Conservation (phyloP, 495 filamentous ascomycete species). For the Trichoderma orchidacearum region DNA sequence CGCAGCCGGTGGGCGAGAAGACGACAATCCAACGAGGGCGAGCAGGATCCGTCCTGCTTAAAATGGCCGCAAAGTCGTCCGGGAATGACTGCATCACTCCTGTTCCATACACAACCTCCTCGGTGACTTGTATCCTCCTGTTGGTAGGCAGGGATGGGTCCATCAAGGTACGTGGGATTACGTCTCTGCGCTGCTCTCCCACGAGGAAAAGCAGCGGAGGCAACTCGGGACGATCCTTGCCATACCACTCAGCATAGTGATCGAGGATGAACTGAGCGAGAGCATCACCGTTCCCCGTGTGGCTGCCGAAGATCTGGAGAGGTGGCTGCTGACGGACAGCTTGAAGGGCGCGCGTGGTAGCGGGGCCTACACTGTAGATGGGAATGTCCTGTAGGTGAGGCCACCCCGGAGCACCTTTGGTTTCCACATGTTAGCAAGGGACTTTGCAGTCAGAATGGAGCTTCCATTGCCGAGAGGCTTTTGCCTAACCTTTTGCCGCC, state of each 20-base stretch:
- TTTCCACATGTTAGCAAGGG: constrained; percentile 7
- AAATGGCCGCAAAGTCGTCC: constrained; percentile 39
- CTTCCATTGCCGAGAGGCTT: too few species aligned
- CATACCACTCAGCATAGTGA: constrained; percentile 43
- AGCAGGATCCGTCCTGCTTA: constrained; percentile 22
- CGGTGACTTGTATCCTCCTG: constrained; percentile 49
- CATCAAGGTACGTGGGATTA: constrained; percentile 72
- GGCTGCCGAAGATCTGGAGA: constrained; percentile 53
- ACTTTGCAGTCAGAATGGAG: constrained; percentile 4
- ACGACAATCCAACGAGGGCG: constrained; percentile 68
- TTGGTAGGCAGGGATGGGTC: constrained; percentile 22
- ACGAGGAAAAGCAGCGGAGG: constrained; percentile 71
- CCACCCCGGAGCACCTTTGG: constrained; percentile 18
- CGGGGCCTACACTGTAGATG: constrained; percentile 85
- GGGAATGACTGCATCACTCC: constrained; percentile 63
- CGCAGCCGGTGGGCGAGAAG: constrained; percentile 83
- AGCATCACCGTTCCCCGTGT: constrained; percentile 69
- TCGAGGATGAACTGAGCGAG: constrained; percentile 64
- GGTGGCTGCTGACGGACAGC: constrained; percentile 33
- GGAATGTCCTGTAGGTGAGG: constrained; percentile 39
- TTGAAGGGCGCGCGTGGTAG: constrained; percentile 61
- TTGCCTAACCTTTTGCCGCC: constrained; percentile 19
- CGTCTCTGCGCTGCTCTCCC: constrained; percentile 72
- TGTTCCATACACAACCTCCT: constrained; percentile 77
- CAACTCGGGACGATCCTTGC: constrained; percentile 20